Evolutionary conservation across 2,329 filamentous ascomycete genomes (phyloP).

Genomic region (Metarhizium rileyi): DNA sequence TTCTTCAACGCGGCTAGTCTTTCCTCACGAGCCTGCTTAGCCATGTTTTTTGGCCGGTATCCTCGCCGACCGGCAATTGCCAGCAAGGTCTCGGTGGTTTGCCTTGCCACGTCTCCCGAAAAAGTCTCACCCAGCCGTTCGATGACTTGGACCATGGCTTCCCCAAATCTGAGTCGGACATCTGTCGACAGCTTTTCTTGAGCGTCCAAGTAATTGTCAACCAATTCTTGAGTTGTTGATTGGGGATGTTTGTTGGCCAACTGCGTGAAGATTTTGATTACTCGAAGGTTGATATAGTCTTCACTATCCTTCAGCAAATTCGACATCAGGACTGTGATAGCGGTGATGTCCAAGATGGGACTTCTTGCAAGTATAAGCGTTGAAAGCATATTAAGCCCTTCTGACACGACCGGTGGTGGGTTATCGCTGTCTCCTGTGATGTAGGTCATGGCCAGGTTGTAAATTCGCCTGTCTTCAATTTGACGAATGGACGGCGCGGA

Average conservation of each 20-base stretch:
- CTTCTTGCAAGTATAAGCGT: conserved; percentile 45
- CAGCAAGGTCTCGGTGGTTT: conserved; percentile 49
- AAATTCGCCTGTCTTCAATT: conserved; percentile 51
- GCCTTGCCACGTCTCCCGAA: conserved; percentile 38
- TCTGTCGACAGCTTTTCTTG: conserved; percentile 50
- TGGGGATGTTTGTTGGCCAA: conserved; percentile 53
- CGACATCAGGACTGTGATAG: conserved; percentile 52
- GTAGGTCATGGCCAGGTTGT: conserved; percentile 54
- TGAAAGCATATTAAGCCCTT: conserved; percentile 53
- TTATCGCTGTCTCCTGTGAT: conserved; percentile 48
- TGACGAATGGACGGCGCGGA: conserved; percentile 35
- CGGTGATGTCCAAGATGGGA: conserved; percentile 55
- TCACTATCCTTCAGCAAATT: conserved; percentile 56
- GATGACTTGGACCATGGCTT: conserved; percentile 56
- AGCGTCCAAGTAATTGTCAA: conserved; percentile 58
- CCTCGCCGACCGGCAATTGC: conserved; percentile 55
- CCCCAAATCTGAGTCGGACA: conserved; percentile 57
- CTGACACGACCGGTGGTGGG: conserved; percentile 55
- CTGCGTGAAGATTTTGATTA: conserved; percentile 54
- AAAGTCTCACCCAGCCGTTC: conserved; percentile 49
- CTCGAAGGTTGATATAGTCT: conserved; percentile 62
- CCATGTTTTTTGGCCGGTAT: conserved; percentile 48
- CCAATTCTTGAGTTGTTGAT: conserved; percentile 50
- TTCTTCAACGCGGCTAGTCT: conserved; percentile 37
- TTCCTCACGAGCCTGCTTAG: conserved; percentile 42